Conservation (phyloP, 352 stramenopile species). For the Vaucheria bursata region DNA sequence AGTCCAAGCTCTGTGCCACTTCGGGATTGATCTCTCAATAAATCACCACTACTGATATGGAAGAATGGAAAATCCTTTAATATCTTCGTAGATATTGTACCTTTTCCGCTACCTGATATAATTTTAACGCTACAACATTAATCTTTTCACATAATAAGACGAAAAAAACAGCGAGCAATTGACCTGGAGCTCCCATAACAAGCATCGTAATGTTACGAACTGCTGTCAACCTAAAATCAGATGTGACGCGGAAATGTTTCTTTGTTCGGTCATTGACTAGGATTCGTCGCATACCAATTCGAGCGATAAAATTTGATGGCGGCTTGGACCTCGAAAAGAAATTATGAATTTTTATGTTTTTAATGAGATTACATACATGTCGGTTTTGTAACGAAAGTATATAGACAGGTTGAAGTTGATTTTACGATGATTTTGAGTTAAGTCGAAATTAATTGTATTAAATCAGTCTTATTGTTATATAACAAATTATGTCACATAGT, state of each 20-base stretch:
- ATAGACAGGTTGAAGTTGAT: too few species aligned
- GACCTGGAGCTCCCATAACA: slow-evolving; percentile 26
- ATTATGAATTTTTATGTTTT: too few species aligned
- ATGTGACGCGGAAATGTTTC: background rate
- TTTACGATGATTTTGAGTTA: too few species aligned
- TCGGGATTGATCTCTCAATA: slow-evolving; percentile 64
- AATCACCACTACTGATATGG: slow-evolving; percentile 70
- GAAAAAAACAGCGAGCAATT: background rate
- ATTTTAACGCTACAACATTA: background rate
- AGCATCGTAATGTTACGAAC: slow-evolving; percentile 12
- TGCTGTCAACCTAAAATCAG: background rate
- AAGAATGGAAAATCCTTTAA: slow-evolving; percentile 68
- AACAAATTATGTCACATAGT: too few species aligned
- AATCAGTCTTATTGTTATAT: too few species aligned
- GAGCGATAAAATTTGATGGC: too few species aligned
- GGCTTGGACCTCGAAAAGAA: too few species aligned
- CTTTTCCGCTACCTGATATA: slow-evolving; percentile 54
- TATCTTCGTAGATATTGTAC: slow-evolving; percentile 72
- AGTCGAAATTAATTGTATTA: too few species aligned
- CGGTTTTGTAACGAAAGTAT: too few species aligned
- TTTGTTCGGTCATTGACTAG: too few species aligned
- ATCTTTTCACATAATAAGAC: background rate
- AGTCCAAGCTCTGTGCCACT: slow-evolving; percentile 56
- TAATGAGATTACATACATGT: too few species aligned
- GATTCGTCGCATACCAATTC: too few species aligned